phyloP scores from a whole-genome alignment of 495 filamentous ascomycete species.

The Podospora didyma region DNA sequence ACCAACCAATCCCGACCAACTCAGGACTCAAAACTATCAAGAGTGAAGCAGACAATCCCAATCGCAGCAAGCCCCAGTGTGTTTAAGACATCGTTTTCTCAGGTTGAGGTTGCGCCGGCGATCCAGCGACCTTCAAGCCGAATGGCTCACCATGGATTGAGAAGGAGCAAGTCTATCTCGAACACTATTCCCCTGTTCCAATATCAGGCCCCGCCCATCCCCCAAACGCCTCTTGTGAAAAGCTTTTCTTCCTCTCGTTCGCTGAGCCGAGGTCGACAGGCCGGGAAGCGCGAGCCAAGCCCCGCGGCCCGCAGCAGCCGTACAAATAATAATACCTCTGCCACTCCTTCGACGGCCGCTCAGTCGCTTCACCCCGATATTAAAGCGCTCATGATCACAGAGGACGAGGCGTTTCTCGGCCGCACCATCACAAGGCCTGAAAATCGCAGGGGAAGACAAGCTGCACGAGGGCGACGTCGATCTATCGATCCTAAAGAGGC shows the following conservation, averaged over 20 bases:
- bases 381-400: slow-evolving; percentile 2
- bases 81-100: slow-evolving; percentile 9
- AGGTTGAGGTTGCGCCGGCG: slow-evolving; percentile 1
- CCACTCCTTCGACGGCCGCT: not conserved
- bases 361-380: slow-evolving; percentile 4
- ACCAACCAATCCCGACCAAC: not conserved
- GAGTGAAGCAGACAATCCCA: slow-evolving; percentile 11
- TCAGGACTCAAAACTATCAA: not conserved
- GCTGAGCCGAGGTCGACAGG: not conserved
- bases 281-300: no score
- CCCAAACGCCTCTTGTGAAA: not conserved
- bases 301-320: no score
- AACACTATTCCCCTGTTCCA: not conserved
- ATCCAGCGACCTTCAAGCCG: not conserved
- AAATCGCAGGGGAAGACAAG: slow-evolving; percentile 5
- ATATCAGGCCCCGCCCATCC: slow-evolving; percentile 2
- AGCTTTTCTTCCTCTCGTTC: not conserved
- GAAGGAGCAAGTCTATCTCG: slow-evolving; percentile 7
- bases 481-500: not conserved
- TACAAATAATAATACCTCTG: no score
- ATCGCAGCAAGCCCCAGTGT: slow-evolving; percentile 30
- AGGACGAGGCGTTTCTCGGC: slow-evolving; percentile 10
- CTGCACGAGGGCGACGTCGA: not conserved
- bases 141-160: not conserved
- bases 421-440: slow-evolving; percentile 2